Base-by-base conservation (phyloP, 225 moss, liverwort and hornwort species). In the Pleurozium schreberi region DNA sequence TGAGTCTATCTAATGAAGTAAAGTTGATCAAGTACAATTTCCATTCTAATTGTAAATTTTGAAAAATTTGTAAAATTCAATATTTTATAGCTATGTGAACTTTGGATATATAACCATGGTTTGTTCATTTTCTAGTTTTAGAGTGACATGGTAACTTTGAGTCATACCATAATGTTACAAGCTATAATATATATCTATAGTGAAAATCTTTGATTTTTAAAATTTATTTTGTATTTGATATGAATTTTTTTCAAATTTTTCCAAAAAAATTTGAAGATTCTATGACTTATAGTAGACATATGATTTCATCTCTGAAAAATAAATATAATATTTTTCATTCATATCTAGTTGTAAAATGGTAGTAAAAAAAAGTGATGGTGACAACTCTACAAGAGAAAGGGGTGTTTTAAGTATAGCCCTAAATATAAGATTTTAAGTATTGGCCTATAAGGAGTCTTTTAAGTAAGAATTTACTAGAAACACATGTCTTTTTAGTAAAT, bases 131-230 rank as follows among this genome's bases (percentile, higher is more conserved):
- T 71, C 2, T 27, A 42, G 16, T 27, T 25, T 43, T 16, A 43
- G 16, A 43, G 0, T 9, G 8, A 15, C 0, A 43, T 2, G 0
- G 0, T 43, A 71, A 42, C 5, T 71, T 25, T 42, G 15, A 27
- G 15, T 43, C 9, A 43, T 42, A 43, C 3, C 0, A 16, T 15
- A 0, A 15, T 27, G 0, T 26, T 70, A 15, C 4, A 42, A 0
- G 1, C 26, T 15, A 26, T 15, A 26, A 26, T 42, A 15, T 26
- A 70, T 42, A 42, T 42, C 4, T 27, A 26, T 42, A 3, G 26
- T 42, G 8, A 42, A 70, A 40, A 8, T 14, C 26, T 42, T 3
- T 14, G 9, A 42, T 8, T 42, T 25, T 42, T 69, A 5, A 4
- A 69, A 4, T 42, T 25, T 5, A 14, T 25, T 69, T 26, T 25